phyloP scores from a whole-genome alignment of 2,329 filamentous ascomycete genomes.

The Aspergillus fructus region DNA sequence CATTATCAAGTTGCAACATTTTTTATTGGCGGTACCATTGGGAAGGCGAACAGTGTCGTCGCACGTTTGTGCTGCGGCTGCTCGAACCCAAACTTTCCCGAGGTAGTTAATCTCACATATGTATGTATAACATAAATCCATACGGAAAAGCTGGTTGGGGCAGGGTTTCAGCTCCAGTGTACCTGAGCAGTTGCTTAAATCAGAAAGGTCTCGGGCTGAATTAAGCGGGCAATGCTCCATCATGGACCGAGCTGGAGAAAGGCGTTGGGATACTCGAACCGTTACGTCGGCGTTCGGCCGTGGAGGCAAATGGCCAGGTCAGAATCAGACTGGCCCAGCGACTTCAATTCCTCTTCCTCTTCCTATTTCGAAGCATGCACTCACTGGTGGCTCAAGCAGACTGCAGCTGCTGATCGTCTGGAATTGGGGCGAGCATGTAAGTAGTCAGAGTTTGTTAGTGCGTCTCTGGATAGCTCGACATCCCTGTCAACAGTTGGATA shows the following conservation, averaged over 20 bases:
- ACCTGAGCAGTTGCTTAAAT: background rate
- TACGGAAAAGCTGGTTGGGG: background rate
- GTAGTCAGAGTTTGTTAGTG: slow-evolving; percentile 2
- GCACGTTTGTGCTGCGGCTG: background rate
- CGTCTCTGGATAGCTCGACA: slow-evolving; percentile 1
- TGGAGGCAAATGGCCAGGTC: slow-evolving; percentile 4
- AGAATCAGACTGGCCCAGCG: slow-evolving; percentile 5
- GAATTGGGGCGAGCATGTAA: slow-evolving; percentile 2
- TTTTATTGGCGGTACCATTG: background rate
- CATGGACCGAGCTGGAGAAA: background rate
- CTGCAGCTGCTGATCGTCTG: slow-evolving; percentile 6
- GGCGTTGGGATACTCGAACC: background rate
- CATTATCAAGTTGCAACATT: background rate
- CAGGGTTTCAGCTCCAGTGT: background rate
- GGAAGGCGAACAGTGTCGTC: too few species aligned
- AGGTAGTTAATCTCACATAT: background rate
- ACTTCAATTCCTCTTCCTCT: background rate
- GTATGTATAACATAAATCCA: background rate
- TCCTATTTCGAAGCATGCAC: background rate
- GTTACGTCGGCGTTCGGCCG: background rate
- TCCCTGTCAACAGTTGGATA: slow-evolving; percentile 3
- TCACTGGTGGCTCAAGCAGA: background rate
- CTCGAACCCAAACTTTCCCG: background rate
- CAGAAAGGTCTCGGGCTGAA: background rate
- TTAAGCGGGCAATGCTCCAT: background rate